Evolutionary conservation across 768 basidiomycete species (phyloP).

Genomic region (Russula abietina): DNA sequence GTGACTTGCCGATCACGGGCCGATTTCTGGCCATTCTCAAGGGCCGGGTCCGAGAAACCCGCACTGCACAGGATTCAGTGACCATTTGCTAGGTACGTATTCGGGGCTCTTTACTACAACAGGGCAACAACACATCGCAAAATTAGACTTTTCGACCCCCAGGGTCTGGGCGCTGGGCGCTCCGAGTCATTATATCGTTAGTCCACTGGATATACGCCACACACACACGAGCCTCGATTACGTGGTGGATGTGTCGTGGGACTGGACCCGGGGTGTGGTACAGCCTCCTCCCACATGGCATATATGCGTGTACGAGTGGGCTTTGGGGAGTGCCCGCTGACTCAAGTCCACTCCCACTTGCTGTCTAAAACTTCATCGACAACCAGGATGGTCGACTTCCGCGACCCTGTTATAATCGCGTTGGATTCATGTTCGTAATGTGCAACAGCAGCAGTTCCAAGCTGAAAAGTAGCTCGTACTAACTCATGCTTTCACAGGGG

Average conservation of each 20-base stretch:
- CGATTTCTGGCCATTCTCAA: neutral
- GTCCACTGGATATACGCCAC: neutral
- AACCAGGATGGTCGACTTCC: neutral
- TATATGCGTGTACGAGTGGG: neutral
- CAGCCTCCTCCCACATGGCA: neutral
- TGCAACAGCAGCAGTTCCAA: no score
- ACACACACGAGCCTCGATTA: no score
- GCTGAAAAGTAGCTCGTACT: neutral
- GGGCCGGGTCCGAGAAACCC: neutral
- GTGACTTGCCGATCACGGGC: neutral
- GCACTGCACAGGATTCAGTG: neutral
- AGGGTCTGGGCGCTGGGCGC: neutral
- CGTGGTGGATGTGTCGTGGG: neutral
- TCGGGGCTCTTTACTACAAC: neutral
- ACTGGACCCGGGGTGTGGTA: no score
- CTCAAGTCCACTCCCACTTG: neutral
- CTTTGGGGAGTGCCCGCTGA: neutral
- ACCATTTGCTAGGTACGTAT: neutral
- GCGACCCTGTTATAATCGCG: neutral
- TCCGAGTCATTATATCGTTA: neutral
- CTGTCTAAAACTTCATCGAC: neutral
- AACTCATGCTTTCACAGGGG: neutral
- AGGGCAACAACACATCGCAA: neutral
- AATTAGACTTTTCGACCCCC: neutral
- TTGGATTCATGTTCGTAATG: neutral